Conservation (phyloP, 2,329 filamentous ascomycete genomes). For the Fusarium sarcochroum region DNA sequence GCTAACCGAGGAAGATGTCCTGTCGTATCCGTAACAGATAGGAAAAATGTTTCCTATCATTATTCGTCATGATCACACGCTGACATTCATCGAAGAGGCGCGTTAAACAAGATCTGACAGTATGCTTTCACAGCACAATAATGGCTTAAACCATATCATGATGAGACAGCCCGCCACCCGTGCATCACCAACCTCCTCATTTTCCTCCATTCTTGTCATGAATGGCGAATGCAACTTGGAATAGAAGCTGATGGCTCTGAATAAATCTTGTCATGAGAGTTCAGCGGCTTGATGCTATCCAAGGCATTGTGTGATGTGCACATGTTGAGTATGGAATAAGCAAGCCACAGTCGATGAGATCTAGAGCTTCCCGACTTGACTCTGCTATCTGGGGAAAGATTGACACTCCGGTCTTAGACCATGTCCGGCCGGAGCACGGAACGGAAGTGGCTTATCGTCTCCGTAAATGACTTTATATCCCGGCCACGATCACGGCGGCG, state of each 20-base stretch:
- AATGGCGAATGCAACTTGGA: background rate
- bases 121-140: background rate
- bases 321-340: background rate
- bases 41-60: conserved; percentile 15
- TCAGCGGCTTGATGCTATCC: background rate
- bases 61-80: conserved; percentile 5
- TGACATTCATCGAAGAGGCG: conserved; percentile 2
- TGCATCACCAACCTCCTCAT: conserved; percentile 7
- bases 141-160: conserved; percentile 13
- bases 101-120: conserved; percentile 5
- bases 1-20: conserved; percentile 2
- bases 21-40: conserved; percentile 11
- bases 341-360: conserved; percentile 17
- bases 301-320: background rate
- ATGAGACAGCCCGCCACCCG: background rate
- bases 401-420: background rate
- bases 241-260: background rate
- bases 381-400: conserved; percentile 16
- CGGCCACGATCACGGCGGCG: background rate
- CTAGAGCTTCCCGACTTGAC: conserved; percentile 1
- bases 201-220: background rate
- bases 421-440: conserved; percentile 20
- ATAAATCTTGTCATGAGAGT: conserved; percentile 1
- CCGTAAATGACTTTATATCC: conserved; percentile 11
- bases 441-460: conserved; percentile 17